Evolutionary conservation across 805 yeast genomes (phyloP).

Genomic region (Schwanniomyces pseudopolymorphus): DNA sequence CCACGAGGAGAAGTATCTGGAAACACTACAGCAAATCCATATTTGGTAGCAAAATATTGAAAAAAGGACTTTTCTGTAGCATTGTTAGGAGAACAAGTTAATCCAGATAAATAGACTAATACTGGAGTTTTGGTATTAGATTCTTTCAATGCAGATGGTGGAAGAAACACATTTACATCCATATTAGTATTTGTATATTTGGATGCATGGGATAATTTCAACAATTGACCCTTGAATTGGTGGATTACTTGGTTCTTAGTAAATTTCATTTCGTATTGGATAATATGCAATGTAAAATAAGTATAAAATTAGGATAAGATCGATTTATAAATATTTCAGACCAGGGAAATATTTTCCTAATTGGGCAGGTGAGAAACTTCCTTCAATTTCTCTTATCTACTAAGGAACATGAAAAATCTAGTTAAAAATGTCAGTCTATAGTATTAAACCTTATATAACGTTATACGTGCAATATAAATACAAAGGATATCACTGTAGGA

Average conservation of each 20-base stretch:
- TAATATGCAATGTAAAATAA: neutral
- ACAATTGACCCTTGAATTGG: conserved; percentile 72
- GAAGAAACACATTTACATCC: conserved; percentile 84
- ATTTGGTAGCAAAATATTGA: conserved; percentile 74
- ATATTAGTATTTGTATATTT: conserved; percentile 61
- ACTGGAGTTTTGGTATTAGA: conserved; percentile 55
- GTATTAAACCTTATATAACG: too few species aligned
- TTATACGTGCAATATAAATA: neutral
- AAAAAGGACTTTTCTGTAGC: conserved; percentile 92
- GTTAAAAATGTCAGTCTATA: too few species aligned
- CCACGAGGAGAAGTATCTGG: conserved; percentile 99
- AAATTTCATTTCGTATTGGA: conserved; percentile 44
- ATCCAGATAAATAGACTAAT: conserved; percentile 77
- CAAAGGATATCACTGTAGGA: neutral
- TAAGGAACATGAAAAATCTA: too few species aligned
- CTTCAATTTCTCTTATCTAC: too few species aligned
- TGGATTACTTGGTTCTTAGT: conserved; percentile 52
- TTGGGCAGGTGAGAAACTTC: neutral
- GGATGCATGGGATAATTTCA: conserved; percentile 77
- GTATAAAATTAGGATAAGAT: neutral
- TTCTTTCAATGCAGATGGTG: conserved; percentile 39
- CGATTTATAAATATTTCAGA: neutral
- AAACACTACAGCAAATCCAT: conserved; percentile 84
- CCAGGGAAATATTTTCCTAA: neutral
- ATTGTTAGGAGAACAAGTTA: conserved; percentile 91